A percentile compares a stretch with the other conserved stretches of the same genome.
These are phyloP conservation scores for Brassica cretica DNA, from an alignment of 345 rosid genomes.

Conservation along the genomic window DNA sequence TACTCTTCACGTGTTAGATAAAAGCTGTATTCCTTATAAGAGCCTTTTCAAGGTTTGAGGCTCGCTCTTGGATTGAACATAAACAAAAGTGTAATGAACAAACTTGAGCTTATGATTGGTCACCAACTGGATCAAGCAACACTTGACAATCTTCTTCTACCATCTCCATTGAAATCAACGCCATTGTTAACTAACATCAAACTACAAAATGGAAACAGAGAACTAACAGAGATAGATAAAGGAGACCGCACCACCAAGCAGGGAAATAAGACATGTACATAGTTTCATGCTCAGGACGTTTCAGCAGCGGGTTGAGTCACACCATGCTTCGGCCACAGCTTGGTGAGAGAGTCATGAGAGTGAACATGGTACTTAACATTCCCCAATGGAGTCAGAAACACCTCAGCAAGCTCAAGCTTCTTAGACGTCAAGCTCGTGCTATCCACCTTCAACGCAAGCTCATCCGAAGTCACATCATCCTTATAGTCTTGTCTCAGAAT, in stretches of 20 bases:
- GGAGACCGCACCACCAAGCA: not conserved
- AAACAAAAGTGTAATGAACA: conserved; percentile 51
- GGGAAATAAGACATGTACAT: not conserved
- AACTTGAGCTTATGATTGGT: conserved; percentile 85
- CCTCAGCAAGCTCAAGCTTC: conserved; percentile 92
- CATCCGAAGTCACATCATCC: conserved; percentile 79
- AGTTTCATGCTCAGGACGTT: conserved; percentile 42
- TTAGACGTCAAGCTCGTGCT: conserved; percentile 93
- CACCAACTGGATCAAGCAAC: conserved; percentile 74
- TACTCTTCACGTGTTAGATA: conserved; percentile 58
- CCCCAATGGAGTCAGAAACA: conserved; percentile 71
- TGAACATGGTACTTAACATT: conserved; percentile 86
- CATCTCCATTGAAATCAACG: conserved; percentile 56
- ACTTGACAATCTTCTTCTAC: conserved; percentile 76
- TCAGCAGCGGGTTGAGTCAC: conserved; percentile 80
- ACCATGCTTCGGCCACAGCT: conserved; percentile 72
- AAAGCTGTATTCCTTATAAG: conserved; percentile 60
- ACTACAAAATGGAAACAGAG: conserved; percentile 18
- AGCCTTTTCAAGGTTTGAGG: conserved; percentile 67
- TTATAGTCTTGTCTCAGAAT: conserved; percentile 96
- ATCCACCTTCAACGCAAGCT: conserved; percentile 95
- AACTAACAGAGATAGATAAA: conserved; percentile 17
- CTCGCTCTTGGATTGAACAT: conserved; percentile 49
- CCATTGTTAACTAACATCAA: conserved; percentile 11
- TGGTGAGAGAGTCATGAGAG: conserved; percentile 67